Evolutionary conservation across 2,329 filamentous ascomycete species (phyloP).

Genomic region (Apiospora saccharicola): DNA sequence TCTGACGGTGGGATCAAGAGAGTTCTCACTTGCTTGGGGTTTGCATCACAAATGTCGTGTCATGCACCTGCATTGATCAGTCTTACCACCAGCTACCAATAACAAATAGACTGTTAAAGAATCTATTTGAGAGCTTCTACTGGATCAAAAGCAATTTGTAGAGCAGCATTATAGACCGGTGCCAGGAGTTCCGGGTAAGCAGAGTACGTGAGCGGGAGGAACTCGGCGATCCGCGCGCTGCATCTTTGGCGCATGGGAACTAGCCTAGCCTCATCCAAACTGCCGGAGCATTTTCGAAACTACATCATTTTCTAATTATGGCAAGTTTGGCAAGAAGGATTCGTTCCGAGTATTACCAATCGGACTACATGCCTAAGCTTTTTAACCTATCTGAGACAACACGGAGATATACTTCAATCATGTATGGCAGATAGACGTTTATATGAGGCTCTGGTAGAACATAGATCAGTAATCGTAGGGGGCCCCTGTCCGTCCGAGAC

Average conservation of each 20-base stretch:
- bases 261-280: background rate
- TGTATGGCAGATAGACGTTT: background rate
- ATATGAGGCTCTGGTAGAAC: background rate
- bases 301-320: background rate
- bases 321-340: background rate
- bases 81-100: no score
- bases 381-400: background rate
- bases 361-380: background rate
- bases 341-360: background rate
- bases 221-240: background rate
- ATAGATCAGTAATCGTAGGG: background rate
- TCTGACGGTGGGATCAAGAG: background rate
- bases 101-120: no score
- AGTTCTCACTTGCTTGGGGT: background rate
- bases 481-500: background rate
- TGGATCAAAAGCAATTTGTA: background rate
- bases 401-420: background rate
- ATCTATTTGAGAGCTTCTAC: background rate
- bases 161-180: background rate
- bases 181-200: background rate
- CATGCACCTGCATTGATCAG: background rate
- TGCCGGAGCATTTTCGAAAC: background rate
- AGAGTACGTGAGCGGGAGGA: background rate
- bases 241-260: no score
- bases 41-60: background rate